These are phyloP conservation scores for Neurospora hispaniola DNA, from an alignment of 495 filamentous ascomycete genomes.

Conservation along the genomic window DNA sequence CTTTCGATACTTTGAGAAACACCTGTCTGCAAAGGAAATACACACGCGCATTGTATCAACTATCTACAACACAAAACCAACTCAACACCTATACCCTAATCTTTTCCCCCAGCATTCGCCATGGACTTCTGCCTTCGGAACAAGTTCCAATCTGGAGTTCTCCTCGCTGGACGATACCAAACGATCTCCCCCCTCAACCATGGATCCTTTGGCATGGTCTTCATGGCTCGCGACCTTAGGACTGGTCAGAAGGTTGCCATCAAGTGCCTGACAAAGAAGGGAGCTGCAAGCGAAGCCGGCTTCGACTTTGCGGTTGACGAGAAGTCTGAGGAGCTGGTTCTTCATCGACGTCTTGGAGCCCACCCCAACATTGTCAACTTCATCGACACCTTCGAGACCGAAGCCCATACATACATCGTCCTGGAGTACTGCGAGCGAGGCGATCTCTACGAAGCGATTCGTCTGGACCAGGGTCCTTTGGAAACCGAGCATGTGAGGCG, in stretches of 20 bases:
- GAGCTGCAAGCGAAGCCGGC: conserved; percentile 40
- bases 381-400: conserved; percentile 83
- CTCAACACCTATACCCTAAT: conserved; percentile 18
- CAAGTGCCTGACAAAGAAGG: conserved; percentile 82
- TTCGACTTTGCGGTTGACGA: conserved; percentile 60
- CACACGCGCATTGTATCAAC: conserved; percentile 21
- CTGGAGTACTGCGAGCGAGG: conserved; percentile 94
- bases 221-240: conserved; percentile 68
- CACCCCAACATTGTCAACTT: conserved; percentile 94
- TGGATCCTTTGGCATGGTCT: conserved; percentile 97
- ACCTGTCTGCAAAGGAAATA: conserved; percentile 19
- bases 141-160: conserved; percentile 57
- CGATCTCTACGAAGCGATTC: conserved; percentile 95
- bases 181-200: conserved; percentile 92
- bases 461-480: conserved; percentile 71
- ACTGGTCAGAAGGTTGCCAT: conserved; percentile 77
- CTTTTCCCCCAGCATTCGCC: conserved; percentile 21
- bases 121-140: conserved; percentile 71
- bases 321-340: conserved; percentile 75
- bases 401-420: conserved; percentile 80
- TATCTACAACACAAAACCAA: conserved; percentile 12
- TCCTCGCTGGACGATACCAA: conserved; percentile 78
- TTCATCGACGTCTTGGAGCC: conserved; percentile 63
- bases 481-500: conserved; percentile 94
- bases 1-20: conserved; percentile 1